A percentile compares a stretch with the other conserved stretches of the same genome.
phyloP scores from a whole-genome alignment of 192 early-diverging fungal species.

The Linnemannia exigua region DNA sequence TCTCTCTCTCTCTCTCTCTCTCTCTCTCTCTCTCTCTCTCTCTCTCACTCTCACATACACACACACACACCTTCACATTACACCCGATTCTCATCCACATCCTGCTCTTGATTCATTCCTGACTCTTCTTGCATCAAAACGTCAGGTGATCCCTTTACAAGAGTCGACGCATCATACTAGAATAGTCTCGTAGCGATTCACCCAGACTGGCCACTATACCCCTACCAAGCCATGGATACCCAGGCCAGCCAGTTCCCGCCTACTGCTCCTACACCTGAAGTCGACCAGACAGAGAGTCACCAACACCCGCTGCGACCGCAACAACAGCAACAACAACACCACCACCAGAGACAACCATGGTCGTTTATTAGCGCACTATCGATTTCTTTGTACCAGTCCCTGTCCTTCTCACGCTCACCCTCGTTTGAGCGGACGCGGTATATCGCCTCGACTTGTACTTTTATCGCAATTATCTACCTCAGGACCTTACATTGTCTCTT shows the following conservation, averaged over 20 bases:
- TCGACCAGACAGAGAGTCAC: not conserved
- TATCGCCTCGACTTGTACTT: constrained; percentile 52
- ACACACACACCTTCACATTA: not conserved
- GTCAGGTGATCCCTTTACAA: no score
- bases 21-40: not conserved
- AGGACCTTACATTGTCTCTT: constrained; percentile 55
- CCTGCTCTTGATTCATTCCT: no score
- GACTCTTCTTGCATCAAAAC: no score
- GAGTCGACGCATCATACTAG: not conserved
- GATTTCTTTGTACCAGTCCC: constrained; percentile 47
- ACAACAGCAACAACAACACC: constrained; percentile 2
- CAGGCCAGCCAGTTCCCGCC: not conserved
- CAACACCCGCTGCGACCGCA: not conserved
- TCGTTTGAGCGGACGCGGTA: constrained; percentile 54
- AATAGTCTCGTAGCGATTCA: not conserved
- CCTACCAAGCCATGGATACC: not conserved
- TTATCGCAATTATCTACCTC: constrained; percentile 55
- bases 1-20: not conserved
- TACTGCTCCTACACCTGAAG: not conserved
- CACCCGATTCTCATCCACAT: no score
- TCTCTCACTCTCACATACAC: not conserved
- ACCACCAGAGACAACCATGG: constrained; percentile 21
- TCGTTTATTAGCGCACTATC: constrained; percentile 42
- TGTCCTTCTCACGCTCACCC: constrained; percentile 50
- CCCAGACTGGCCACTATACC: not conserved